These are phyloP conservation scores for Brassica juncea DNA, from an alignment of 345 rosid genomes.

Conservation along the genomic window DNA sequence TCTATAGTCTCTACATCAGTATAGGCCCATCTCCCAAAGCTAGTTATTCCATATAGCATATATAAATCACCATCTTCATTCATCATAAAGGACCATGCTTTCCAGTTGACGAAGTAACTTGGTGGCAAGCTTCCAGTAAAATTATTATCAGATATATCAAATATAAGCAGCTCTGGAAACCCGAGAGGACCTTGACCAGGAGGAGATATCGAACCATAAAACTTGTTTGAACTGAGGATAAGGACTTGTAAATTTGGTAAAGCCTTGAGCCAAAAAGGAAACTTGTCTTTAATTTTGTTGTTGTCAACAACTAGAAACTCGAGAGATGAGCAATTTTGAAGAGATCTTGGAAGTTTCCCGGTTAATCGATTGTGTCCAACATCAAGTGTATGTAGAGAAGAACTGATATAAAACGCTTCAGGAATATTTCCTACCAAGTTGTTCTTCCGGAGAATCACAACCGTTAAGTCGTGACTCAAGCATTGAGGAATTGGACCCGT, in stretches of 20 bases:
- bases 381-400: background rate
- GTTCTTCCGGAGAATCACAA: background rate
- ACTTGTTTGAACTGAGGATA: background rate
- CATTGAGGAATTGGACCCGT: slow-evolving; percentile 3
- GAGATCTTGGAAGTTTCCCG: slow-evolving; percentile 23
- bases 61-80: background rate
- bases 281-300: background rate
- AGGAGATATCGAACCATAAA: slow-evolving; percentile 4
- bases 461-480: background rate
- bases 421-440: slow-evolving; percentile 2
- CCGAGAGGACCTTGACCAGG: slow-evolving; percentile 9
- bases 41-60: too few relatives aligned
- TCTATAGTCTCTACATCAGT: too few relatives aligned
- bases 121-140: slow-evolving; percentile 15
- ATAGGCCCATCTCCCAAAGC: too few relatives aligned
- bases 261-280: slow-evolving; percentile 23
- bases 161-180: background rate
- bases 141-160: slow-evolving; percentile 1
- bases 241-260: background rate
- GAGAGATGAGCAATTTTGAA: background rate
- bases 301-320: background rate
- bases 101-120: background rate
- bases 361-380: background rate
- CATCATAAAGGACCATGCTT: too few relatives aligned
- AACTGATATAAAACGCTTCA: accelerated